A percentile compares a stretch with the other conserved stretches of the same genome.
Conservation (phyloP, 768 basidiomycete genomes). For the Hypholoma fasciculare region DNA sequence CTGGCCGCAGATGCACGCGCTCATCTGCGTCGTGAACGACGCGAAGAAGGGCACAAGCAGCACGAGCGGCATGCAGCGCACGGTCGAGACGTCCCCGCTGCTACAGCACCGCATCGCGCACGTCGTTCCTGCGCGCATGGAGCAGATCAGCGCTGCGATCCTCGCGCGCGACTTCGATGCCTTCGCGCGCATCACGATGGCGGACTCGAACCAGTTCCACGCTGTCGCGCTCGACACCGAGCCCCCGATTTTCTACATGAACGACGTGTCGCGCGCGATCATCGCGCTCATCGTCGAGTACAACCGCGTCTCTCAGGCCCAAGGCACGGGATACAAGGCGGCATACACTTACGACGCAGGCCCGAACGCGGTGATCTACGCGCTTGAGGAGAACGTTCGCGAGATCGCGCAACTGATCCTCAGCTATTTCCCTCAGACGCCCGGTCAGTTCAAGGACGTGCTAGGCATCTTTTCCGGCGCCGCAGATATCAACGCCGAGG, state of each 20-base stretch:
- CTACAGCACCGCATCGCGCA: constrained; percentile 85
- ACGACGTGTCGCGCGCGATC: constrained; percentile 94
- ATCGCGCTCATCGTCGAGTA: constrained; percentile 89
- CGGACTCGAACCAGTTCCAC: constrained; percentile 98
- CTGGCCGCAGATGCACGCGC: constrained; percentile 96
- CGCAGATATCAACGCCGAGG: constrained; percentile 39
- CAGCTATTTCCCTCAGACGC: constrained; percentile 85
- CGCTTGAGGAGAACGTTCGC: constrained; percentile 71
- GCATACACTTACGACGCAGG: constrained; percentile 99
- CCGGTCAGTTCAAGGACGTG: constrained; percentile 69
- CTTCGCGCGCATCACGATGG: constrained; percentile 94
- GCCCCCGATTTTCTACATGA: constrained; percentile 99
- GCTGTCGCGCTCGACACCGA: constrained; percentile 96
- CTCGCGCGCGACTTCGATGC: constrained; percentile 74
- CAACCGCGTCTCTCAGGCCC: constrained; percentile 73
- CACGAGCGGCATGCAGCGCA: constrained; percentile 97
- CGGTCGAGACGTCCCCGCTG: constrained; percentile 87
- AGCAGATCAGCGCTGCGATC: constrained; percentile 80
- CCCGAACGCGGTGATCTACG: constrained; percentile 97
- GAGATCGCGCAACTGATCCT: constrained; percentile 77
- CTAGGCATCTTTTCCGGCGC: constrained; percentile 58
- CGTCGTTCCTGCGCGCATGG: constrained; percentile 90
- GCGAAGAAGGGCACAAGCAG: constrained; percentile 96
- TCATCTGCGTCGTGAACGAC: constrained; percentile 96
- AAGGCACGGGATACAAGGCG: constrained; percentile 64